Evolutionary conservation across 441 rosid species (phyloP).

Genomic region (Isatis lusitanica): DNA sequence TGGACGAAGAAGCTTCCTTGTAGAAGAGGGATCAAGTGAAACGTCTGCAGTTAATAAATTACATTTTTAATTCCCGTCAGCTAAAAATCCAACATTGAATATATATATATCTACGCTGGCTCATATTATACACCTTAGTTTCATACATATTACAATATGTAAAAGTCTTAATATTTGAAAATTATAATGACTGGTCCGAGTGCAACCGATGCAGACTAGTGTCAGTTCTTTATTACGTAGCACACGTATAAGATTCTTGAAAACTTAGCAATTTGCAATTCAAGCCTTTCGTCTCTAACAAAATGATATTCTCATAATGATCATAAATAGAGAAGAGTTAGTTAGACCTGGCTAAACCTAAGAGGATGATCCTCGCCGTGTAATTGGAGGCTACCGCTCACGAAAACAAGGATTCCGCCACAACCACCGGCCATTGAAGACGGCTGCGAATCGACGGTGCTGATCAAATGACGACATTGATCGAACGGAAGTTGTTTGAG

Average conservation of each 20-base stretch:
- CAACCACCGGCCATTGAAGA: constrained; percentile 50
- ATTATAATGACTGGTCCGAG: neutral
- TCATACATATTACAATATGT: neutral
- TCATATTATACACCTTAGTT: neutral
- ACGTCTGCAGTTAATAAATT: constrained; percentile 55
- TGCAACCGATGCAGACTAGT: neutral
- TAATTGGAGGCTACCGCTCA: constrained; percentile 74
- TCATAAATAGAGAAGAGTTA: constrained; percentile 4
- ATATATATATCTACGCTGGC: neutral
- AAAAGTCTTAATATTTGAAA: neutral
- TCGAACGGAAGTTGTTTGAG: constrained; percentile 65
- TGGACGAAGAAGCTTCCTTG: constrained; percentile 69
- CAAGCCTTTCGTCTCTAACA: neutral
- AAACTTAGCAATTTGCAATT: neutral
- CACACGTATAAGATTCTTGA: neutral
- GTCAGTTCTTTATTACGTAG: neutral
- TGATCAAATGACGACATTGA: constrained; percentile 58
- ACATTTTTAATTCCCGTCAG: neutral
- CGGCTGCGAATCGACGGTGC: constrained; percentile 78
- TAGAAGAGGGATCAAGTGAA: constrained; percentile 62
- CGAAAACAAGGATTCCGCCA: constrained; percentile 66
- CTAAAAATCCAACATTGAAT: neutral
- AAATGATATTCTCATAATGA: neutral
- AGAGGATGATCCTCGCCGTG: constrained; percentile 67
- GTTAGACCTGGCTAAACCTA: constrained; percentile 77